These are phyloP conservation scores for Leptographium flavum DNA, from an alignment of 2,329 filamentous ascomycete genomes.

Conservation along the genomic window DNA sequence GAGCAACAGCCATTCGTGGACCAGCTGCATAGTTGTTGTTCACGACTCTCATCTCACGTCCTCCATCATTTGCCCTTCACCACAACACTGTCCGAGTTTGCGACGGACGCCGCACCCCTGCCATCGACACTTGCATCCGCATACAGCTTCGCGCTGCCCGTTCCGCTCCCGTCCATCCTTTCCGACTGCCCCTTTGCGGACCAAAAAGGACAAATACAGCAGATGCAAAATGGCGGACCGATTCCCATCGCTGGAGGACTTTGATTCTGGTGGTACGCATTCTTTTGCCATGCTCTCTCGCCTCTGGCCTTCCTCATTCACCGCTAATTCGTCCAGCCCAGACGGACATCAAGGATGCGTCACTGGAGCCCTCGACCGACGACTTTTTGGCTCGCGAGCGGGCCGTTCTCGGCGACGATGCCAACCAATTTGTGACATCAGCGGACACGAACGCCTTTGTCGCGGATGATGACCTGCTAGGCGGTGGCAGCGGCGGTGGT, in stretches of 20 bases:
- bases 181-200: conserved; percentile 1
- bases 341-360: conserved; percentile 46
- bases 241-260: conserved; percentile 68
- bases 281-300: background rate
- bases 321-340: conserved; percentile 37
- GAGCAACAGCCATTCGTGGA: no score
- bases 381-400: conserved; percentile 90
- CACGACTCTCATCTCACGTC: background rate
- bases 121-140: background rate
- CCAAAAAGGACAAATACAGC: conserved; percentile 24
- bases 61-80: no score
- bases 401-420: conserved; percentile 81
- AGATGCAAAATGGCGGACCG: conserved; percentile 68
- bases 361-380: conserved; percentile 47
- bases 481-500: conserved; percentile 48
- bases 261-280: conserved; percentile 47
- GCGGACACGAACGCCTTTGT: conserved; percentile 38
- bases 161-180: background rate
- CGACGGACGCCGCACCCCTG: no score
- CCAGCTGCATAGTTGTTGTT: background rate
- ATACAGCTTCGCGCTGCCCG: background rate
- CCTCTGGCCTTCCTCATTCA: conserved; percentile 1
- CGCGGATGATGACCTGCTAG: conserved; percentile 56
- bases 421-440: conserved; percentile 71
- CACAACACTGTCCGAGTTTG: no score